Evolutionary conservation across 441 rosid species (phyloP).

Genomic region (Viola pubescens): DNA sequence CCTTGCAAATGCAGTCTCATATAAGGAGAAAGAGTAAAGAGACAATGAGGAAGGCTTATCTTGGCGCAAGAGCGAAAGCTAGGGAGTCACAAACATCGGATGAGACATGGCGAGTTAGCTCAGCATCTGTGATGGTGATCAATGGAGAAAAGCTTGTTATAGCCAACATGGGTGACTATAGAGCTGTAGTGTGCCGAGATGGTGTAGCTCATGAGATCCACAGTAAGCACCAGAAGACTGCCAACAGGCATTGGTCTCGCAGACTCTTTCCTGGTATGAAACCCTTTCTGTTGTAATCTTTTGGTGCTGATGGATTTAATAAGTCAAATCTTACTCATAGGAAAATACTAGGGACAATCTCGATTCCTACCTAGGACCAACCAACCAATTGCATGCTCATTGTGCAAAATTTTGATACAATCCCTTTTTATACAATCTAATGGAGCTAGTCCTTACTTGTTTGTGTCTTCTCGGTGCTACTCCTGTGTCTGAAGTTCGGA

Average conservation of each 20-base stretch:
- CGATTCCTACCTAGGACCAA: too few relatives aligned
- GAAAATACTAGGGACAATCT: too few relatives aligned
- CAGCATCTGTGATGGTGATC: constrained; percentile 53
- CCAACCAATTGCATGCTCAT: too few relatives aligned
- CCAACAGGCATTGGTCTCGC: constrained; percentile 40
- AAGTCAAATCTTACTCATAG: too few relatives aligned
- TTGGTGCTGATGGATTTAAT: too few relatives aligned
- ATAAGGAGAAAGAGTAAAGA: constrained; percentile 46
- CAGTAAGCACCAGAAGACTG: constrained; percentile 22
- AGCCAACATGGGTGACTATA: constrained; percentile 56
- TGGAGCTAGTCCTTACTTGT: neutral
- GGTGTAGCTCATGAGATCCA: constrained; percentile 55
- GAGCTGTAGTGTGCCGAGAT: constrained; percentile 53
- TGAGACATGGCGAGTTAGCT: constrained; percentile 28
- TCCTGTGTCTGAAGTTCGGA: constrained; percentile 15
- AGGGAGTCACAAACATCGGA: constrained; percentile 33
- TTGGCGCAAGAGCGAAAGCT: constrained; percentile 37
- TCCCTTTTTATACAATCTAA: too few relatives aligned
- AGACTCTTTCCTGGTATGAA: constrained; percentile 37
- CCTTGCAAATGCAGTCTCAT: constrained; percentile 30
- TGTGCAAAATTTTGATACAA: neutral
- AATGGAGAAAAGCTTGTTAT: constrained; percentile 61
- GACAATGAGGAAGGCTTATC: constrained; percentile 45
- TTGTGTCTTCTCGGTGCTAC: neutral
- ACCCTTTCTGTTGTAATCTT: neutral